Conservation (phyloP, 768 basidiomycete genomes). For the Pisolithus albus region DNA sequence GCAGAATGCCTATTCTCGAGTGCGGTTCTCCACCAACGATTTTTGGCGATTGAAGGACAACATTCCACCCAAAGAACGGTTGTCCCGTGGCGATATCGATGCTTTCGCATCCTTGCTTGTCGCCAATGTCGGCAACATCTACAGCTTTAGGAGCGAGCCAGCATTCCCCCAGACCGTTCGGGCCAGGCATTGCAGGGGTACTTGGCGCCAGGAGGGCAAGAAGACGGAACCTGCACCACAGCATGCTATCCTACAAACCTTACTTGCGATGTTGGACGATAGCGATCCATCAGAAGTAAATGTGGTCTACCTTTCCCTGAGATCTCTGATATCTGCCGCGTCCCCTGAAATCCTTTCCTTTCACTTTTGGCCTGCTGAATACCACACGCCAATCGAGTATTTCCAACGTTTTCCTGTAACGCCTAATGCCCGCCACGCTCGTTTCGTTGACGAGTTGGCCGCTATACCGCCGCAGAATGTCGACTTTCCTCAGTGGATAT, state of each 20-base stretch:
- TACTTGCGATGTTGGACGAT: conserved; percentile 55
- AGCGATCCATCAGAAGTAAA: conserved; percentile 43
- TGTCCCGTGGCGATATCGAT: conserved; percentile 63
- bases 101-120: conserved; percentile 66
- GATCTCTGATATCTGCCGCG: conserved; percentile 42
- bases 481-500: conserved; percentile 61
- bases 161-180: conserved; percentile 37
- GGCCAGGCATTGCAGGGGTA: conserved; percentile 26
- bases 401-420: conserved; percentile 40
- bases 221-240: conserved; percentile 30
- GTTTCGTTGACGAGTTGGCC: conserved; percentile 33
- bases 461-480: conserved; percentile 32
- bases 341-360: conserved; percentile 24
- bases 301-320: conserved; percentile 58
- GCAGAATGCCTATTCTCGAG: conserved; percentile 31
- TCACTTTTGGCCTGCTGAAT: conserved; percentile 33
- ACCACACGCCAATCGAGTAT: conserved; percentile 40
- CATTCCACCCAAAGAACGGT: conserved; percentile 47
- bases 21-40: conserved; percentile 48
- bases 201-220: conserved; percentile 9
- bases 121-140: conserved; percentile 51
- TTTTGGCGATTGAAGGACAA: conserved; percentile 85
- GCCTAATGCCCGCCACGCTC: conserved; percentile 25
- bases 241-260: conserved; percentile 43
- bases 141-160: conserved; percentile 52